Evolutionary conservation across 164 flowering plant species (phyloP).

Genomic region (Vitis amurensis): DNA sequence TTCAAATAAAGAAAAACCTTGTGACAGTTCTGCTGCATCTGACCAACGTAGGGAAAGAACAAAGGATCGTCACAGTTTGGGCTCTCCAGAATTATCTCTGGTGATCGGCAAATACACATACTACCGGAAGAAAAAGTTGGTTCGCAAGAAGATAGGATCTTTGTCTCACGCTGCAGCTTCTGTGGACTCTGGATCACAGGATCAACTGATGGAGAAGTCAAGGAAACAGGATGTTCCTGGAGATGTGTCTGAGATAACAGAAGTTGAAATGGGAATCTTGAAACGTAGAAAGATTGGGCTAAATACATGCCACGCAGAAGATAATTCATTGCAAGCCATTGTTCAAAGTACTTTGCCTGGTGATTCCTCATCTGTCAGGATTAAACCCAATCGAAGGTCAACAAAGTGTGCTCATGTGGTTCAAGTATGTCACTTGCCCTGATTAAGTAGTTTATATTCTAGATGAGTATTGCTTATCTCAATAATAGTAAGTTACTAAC

Average conservation of each 20-base stretch:
- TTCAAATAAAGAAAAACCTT: constrained; percentile 14
- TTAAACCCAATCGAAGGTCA: constrained; percentile 10
- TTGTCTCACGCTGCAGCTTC: constrained; percentile 21
- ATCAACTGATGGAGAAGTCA: constrained; percentile 23
- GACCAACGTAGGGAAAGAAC: constrained; percentile 26
- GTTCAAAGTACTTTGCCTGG: constrained; percentile 11
- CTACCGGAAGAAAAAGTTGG: constrained; percentile 56
- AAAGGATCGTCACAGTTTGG: constrained; percentile 12
- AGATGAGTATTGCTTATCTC: neutral
- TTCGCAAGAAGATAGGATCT: constrained; percentile 37
- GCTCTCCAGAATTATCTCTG: constrained; percentile 26
- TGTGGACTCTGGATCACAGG: constrained; percentile 13
- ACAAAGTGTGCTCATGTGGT: constrained; percentile 13
- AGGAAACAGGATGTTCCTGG: constrained; percentile 26
- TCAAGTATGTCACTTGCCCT: constrained; percentile 34
- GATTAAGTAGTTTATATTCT: no score
- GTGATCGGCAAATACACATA: constrained; percentile 46
- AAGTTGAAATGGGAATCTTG: constrained; percentile 18
- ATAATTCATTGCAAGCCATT: constrained; percentile 9
- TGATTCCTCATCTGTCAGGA: constrained; percentile 19
- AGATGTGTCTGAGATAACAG: constrained; percentile 16
- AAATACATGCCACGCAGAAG: constrained; percentile 18
- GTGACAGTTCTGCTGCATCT: constrained; percentile 17
- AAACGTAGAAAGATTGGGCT: constrained; percentile 15
- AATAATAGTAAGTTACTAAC: neutral